phyloP scores from a whole-genome alignment of 2,329 filamentous ascomycete species.

The Colletotrichum salicis region DNA sequence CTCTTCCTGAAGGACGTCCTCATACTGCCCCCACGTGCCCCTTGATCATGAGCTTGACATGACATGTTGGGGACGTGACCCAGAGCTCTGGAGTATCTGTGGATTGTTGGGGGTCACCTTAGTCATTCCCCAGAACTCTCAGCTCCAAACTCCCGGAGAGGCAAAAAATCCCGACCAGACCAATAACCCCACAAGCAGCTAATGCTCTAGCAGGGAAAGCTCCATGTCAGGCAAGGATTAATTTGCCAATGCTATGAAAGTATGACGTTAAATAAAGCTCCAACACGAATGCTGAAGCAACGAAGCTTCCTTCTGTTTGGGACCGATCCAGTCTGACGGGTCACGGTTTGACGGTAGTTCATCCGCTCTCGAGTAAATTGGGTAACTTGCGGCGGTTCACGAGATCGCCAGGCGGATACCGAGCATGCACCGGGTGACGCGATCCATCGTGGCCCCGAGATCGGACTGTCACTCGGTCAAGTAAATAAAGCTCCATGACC shows the following conservation, averaged over 20 bases:
- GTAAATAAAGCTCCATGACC: not conserved
- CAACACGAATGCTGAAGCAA: not conserved
- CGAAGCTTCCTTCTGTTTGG: not conserved
- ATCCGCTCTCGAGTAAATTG: not conserved
- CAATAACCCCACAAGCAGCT: not conserved
- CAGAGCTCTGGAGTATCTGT: not conserved
- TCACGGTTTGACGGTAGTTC: not conserved
- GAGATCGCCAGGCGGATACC: not conserved
- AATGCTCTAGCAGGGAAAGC: not conserved
- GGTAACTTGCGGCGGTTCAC: not conserved
- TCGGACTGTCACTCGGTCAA: constrained; percentile 2
- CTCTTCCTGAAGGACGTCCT: constrained; percentile 81
- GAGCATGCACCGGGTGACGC: constrained; percentile 3
- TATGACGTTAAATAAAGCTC: not conserved
- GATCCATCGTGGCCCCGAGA: constrained; percentile 1
- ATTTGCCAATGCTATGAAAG: not conserved
- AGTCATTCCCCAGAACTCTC: not conserved
- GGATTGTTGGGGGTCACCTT: not conserved
- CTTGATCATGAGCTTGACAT: constrained; percentile 82
- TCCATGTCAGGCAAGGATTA: not conserved
- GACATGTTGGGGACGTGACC: constrained; percentile 75
- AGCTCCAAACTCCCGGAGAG: not conserved
- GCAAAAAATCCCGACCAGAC: not conserved
- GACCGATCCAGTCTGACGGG: not conserved
- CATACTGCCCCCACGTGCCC: constrained; percentile 69